Base-by-base conservation (phyloP, 441 rosid genomes). In the Bocquillonia castaneifolia region DNA sequence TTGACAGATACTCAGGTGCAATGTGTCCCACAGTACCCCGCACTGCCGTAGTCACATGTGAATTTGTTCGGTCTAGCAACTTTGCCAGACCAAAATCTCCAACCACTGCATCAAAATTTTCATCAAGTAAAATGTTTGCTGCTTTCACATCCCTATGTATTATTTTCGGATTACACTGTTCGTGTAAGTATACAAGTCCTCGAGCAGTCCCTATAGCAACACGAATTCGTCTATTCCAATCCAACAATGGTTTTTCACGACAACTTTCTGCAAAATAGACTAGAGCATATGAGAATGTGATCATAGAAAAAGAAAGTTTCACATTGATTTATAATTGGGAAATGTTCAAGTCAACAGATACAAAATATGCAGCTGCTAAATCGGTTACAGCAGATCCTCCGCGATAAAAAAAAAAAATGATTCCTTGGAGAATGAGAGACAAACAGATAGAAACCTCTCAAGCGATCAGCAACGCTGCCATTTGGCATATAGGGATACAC, bases 111-210 rank as follows among this genome's bases (percentile, higher is more conserved):
- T 92, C 96, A 68, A 88, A 90, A 75, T 88, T 82, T 71, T 87
- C 96, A 48, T 90, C 95, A 37, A 90, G 93, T 45, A 92, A 75
- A 59, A 92, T 88, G 40, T 92, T 92, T 39, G 98, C 98, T 47
- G 98, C 98, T 83, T 92, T 92, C 44, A 92, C 96, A 63, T 92
- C 98, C 76, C 96, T 81, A 68, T 90, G 98, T 59, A 90, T 92
- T 47, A 92, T 92, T 84, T 79, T 89, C 8, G 98, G 98, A 69
- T 85, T 91, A 71, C 96, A 87, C 55, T 91, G 97, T 72, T 93
- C 97, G 12, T 93, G 98, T 56, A 91, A 82, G 80, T 93, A 93
- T 25, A 89, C 70, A 68, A 93, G 94, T 54, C 98, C 98, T 47
- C 97, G 89, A 31, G 97, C 90, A 66, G 98, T 82, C 4, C 94